phyloP scores from a whole-genome alignment of 75 land plant species.

The Pinus albicaulis region DNA sequence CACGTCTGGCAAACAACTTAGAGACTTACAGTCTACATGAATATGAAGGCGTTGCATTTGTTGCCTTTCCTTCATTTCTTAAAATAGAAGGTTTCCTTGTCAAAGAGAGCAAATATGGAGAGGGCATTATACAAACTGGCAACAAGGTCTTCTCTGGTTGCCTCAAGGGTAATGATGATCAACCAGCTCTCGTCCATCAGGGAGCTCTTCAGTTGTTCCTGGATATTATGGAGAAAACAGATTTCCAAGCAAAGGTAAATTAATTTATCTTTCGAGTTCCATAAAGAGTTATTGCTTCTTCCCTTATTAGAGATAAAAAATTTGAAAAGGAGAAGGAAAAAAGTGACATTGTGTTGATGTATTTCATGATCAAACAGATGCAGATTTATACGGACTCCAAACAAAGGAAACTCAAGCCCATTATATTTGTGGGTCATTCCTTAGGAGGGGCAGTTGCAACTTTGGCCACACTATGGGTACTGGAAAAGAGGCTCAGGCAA shows the following conservation, averaged over 20 bases:
- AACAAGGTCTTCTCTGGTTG: not conserved
- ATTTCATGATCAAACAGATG: not conserved
- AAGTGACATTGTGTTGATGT: not conserved
- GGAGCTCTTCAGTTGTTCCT: not conserved
- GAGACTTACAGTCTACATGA: not conserved
- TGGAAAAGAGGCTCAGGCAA: conserved; percentile 10
- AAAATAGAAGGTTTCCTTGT: not conserved
- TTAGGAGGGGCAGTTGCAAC: conserved; percentile 55
- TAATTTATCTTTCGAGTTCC: not conserved
- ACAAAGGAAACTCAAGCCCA: not conserved
- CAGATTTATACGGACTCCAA: not conserved
- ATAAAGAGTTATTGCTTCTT: not conserved
- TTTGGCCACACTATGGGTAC: conserved; percentile 54
- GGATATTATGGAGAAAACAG: not conserved
- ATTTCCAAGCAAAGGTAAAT: not conserved
- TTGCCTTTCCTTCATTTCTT: not conserved
- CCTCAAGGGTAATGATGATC: not conserved
- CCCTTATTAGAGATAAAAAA: no score
- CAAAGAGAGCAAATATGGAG: not conserved
- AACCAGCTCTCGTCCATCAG: not conserved
- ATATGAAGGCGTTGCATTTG: not conserved
- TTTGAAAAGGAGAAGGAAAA: no score
- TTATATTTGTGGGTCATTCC: conserved; percentile 71
- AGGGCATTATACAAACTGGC: not conserved
- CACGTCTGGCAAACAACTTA: no score